A percentile compares a stretch with the other conserved stretches of the same genome.
phyloP scores from a whole-genome alignment of 129 eudicot species.

The Cynara cardunculus region DNA sequence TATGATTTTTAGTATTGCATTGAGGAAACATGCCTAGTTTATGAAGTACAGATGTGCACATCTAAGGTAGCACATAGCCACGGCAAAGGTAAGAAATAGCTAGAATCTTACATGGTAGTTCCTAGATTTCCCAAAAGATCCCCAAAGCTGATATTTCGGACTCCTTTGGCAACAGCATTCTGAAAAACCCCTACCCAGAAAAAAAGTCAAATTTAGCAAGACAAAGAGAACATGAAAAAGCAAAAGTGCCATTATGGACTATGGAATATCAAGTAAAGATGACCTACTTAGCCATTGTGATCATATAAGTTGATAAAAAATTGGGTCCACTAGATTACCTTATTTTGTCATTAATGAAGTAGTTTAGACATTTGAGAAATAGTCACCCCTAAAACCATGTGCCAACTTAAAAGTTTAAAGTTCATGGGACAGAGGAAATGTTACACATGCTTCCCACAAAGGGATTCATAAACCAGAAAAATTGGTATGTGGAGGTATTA shows the following conservation, averaged over 20 bases:
- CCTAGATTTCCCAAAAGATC: conserved; percentile 92
- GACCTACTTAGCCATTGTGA: background rate
- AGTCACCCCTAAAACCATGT: background rate
- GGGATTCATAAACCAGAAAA: background rate
- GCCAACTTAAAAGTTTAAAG: background rate
- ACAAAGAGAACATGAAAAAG: background rate
- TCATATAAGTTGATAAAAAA: conserved; percentile 3
- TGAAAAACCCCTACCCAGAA: conserved; percentile 70
- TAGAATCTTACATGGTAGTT: conserved; percentile 67
- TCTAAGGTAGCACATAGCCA: background rate
- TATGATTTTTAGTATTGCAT: background rate
- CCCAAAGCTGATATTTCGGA: conserved; percentile 87
- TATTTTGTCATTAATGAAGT: background rate
- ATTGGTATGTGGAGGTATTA: background rate
- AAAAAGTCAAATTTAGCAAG: conserved; percentile 21
- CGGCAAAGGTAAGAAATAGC: background rate
- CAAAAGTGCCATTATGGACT: background rate
- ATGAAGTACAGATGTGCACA: background rate
- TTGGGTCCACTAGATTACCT: background rate
- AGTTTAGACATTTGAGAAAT: background rate
- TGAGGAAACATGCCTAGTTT: background rate
- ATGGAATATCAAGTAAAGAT: background rate
- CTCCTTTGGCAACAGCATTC: conserved; percentile 83
- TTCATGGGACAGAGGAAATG: background rate
- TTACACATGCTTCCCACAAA: background rate